Percentiles rank a stretch among this genome's conserved stretches.
Conservation (phyloP, 1,284 basidiomycete genomes). For the Meripilus lineatus region DNA sequence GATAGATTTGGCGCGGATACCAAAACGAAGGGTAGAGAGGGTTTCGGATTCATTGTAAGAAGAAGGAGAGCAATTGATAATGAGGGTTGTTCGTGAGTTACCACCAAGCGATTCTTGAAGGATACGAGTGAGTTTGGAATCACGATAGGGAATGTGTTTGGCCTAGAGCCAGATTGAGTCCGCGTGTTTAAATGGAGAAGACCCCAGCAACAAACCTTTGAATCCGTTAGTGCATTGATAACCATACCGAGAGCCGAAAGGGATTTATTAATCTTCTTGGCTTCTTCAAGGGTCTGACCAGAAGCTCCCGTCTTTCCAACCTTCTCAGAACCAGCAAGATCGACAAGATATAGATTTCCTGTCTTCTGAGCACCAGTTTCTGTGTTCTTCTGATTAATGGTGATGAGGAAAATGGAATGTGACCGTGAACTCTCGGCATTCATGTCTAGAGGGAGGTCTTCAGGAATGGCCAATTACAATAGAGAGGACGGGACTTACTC, state of each 20-base stretch:
- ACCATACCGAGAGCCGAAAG: constrained; percentile 99
- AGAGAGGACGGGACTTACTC: constrained; percentile 51
- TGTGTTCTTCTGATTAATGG: constrained; percentile 94
- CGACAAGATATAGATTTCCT: constrained; percentile 96
- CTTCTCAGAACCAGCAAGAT: constrained; percentile 98
- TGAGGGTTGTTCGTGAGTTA: constrained; percentile 97
- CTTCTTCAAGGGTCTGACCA: constrained; percentile 97
- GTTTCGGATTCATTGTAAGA: constrained; percentile 98
- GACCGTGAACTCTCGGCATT: constrained; percentile 99
- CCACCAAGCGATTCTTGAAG: constrained; percentile 99
- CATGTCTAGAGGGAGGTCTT: constrained; percentile 71
- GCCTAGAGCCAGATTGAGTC: constrained; percentile 48
- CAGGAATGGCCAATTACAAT: constrained; percentile 1
- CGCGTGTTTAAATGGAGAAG: background rate
- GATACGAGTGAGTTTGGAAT: constrained; percentile 99
- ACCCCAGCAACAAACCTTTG: constrained; percentile 59
- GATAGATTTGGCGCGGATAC: constrained; percentile 98
- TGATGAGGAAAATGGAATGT: constrained; percentile 98
- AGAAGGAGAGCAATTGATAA: constrained; percentile 98
- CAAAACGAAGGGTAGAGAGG: constrained; percentile 95
- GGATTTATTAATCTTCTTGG: constrained; percentile 99
- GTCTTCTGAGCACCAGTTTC: constrained; percentile 95
- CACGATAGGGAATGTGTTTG: constrained; percentile 97
- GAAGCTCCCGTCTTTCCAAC: constrained; percentile 99
- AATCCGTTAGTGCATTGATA: constrained; percentile 97